Percentiles rank a stretch among this genome's conserved stretches.
These are phyloP conservation scores for Gossypium arboreum DNA, from an alignment of 345 rosid genomes.

Conservation along the genomic window DNA sequence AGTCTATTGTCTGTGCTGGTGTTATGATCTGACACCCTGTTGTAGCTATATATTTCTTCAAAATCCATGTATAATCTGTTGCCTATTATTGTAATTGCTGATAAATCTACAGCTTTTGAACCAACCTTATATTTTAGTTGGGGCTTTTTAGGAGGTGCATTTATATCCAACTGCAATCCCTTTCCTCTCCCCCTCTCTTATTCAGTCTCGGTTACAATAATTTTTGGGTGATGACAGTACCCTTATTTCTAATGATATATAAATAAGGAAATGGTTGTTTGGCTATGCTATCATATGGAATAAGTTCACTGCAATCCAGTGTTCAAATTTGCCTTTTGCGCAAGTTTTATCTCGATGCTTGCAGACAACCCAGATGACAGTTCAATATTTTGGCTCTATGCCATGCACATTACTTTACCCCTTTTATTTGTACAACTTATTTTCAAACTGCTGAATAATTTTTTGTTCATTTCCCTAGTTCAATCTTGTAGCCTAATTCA, in stretches of 20 bases:
- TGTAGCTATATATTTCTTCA: conserved; percentile 2
- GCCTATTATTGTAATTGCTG: background rate
- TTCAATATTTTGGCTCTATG: conserved; percentile 9
- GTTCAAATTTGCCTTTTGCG: background rate
- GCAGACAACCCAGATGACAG: background rate
- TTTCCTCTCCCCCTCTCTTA: background rate
- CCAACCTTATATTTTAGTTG: background rate
- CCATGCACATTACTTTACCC: background rate
- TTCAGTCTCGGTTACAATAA: background rate
- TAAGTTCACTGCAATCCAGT: background rate
- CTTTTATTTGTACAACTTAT: background rate
- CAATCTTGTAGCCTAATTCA: conserved; percentile 28
- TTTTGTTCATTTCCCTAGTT: conserved; percentile 23
- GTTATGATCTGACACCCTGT: background rate
- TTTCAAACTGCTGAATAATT: conserved; percentile 10
- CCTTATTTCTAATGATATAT: conserved; percentile 5
- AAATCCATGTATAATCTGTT: background rate
- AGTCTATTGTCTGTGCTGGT: background rate
- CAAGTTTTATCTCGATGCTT: conserved; percentile 1
- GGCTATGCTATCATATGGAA: background rate
- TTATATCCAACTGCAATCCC: background rate
- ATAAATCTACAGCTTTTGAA: background rate
- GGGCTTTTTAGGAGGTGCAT: background rate
- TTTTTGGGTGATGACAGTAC: background rate
- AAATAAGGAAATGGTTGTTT: background rate